These are phyloP conservation scores for Colletotrichum cuscutae DNA, from an alignment of 2,329 filamentous ascomycete genomes.

Conservation along the genomic window DNA sequence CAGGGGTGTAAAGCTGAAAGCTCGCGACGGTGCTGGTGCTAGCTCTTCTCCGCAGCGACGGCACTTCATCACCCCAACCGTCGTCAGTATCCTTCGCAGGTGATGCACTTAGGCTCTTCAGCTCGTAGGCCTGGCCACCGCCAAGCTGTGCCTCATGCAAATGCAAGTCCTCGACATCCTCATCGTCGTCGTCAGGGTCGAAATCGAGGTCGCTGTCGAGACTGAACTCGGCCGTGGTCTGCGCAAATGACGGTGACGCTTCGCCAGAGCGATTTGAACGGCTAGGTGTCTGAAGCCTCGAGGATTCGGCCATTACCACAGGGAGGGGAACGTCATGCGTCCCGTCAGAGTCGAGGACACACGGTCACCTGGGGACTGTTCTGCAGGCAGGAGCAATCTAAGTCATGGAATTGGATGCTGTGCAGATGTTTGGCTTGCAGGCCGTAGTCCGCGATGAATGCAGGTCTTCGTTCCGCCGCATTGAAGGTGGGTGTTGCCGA, in stretches of 20 bases:
- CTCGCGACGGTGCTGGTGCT: constrained; percentile 48
- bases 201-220: constrained; percentile 48
- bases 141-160: constrained; percentile 40
- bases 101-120: constrained; percentile 35
- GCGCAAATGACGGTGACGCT: constrained; percentile 50
- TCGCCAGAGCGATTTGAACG: constrained; percentile 33
- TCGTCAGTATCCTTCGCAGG: constrained; percentile 40
- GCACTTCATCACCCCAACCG: constrained; percentile 45
- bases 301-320: constrained; percentile 18
- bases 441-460: neutral
- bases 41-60: constrained; percentile 34
- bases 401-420: constrained; percentile 2
- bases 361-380: neutral
- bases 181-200: constrained; percentile 37
- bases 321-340: neutral
- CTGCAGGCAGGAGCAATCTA: neutral
- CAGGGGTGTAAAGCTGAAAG: constrained; percentile 60
- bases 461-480: neutral
- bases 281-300: neutral
- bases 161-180: constrained; percentile 40
- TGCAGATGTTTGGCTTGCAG: neutral
- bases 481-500: neutral
- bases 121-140: constrained; percentile 46
- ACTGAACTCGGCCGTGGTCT: constrained; percentile 49
- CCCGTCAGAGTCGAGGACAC: neutral